These are phyloP conservation scores for Amanita exitialis DNA, from an alignment of 768 basidiomycete genomes.

Conservation along the genomic window DNA sequence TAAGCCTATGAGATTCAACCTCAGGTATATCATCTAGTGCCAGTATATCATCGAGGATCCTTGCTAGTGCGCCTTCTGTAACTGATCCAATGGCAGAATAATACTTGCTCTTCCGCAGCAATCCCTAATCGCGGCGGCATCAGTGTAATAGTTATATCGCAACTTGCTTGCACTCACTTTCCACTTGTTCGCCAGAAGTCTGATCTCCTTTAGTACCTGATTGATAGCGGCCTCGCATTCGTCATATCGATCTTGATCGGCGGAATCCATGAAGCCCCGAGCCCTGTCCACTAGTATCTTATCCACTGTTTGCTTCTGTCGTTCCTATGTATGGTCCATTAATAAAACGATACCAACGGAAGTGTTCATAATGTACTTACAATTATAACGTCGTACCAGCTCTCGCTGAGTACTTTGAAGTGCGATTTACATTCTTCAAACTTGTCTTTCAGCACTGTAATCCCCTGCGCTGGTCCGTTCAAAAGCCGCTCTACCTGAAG, in stretches of 20 bases:
- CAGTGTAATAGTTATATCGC: background rate
- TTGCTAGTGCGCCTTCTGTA: conserved; percentile 55
- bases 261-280: conserved; percentile 58
- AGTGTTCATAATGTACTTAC: conserved; percentile 29
- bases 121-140: conserved; percentile 29
- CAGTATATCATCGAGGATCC: conserved; percentile 64
- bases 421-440: conserved; percentile 40
- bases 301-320: conserved; percentile 33
- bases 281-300: conserved; percentile 40
- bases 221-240: conserved; percentile 65
- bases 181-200: conserved; percentile 44
- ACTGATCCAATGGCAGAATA: conserved; percentile 63
- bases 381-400: conserved; percentile 62
- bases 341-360: background rate
- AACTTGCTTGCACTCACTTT: conserved; percentile 44
- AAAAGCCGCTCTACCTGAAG: conserved; percentile 34
- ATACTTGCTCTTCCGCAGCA: conserved; percentile 65
- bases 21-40: conserved; percentile 81
- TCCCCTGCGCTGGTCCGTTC: conserved; percentile 11
- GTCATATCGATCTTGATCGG: conserved; percentile 65
- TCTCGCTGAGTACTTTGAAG: conserved; percentile 49
- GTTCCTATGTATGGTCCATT: conserved; percentile 26
- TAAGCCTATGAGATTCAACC: conserved; percentile 72
- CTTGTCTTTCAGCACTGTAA: conserved; percentile 28
- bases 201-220: conserved; percentile 52